Percentiles rank a stretch among this genome's conserved stretches.
Evolutionary conservation across 2,329 filamentous ascomycete genomes (phyloP).

Genomic region (Didymellaceae sp.): DNA sequence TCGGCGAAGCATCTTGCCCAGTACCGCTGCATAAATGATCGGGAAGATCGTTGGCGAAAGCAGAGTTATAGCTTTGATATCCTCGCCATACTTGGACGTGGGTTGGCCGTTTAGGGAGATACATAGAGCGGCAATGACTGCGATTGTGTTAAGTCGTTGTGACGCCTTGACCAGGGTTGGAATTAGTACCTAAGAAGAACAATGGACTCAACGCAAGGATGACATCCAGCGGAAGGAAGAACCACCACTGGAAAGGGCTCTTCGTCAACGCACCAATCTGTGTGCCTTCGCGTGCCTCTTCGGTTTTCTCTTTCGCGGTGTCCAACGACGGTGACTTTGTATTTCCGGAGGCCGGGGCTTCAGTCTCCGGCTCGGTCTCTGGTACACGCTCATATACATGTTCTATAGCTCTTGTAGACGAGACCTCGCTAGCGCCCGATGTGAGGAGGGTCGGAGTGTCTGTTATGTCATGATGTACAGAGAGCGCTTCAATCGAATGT

Average conservation of each 20-base stretch:
- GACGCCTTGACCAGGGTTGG: no score
- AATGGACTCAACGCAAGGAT: not conserved
- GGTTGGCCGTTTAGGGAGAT: slow-evolving; percentile 2
- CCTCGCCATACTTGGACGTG: slow-evolving; percentile 10
- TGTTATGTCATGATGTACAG: no score
- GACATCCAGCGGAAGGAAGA: not conserved
- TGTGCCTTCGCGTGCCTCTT: no score
- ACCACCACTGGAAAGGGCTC: not conserved
- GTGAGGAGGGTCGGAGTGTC: no score
- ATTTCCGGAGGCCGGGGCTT: not conserved
- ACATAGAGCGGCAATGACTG: slow-evolving; percentile 10
- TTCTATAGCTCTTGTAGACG: no score
- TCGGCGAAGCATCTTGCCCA: slow-evolving; percentile 18
- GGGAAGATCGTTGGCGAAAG: slow-evolving; percentile 19
- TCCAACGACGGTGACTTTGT: no score
- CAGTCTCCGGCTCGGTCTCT: not conserved
- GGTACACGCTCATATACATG: not conserved
- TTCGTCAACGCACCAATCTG: not conserved
- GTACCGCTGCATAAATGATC: slow-evolving; percentile 20
- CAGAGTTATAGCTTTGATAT: slow-evolving; percentile 14
- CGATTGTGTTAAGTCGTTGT: no score
- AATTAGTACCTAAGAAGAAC: slow-evolving; percentile 1
- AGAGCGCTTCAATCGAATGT: no score
- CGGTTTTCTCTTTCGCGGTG: no score
- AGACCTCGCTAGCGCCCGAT: no score